These are phyloP conservation scores for Arachis stenosperma DNA, from an alignment of 306 rosid genomes.

Conservation along the genomic window DNA sequence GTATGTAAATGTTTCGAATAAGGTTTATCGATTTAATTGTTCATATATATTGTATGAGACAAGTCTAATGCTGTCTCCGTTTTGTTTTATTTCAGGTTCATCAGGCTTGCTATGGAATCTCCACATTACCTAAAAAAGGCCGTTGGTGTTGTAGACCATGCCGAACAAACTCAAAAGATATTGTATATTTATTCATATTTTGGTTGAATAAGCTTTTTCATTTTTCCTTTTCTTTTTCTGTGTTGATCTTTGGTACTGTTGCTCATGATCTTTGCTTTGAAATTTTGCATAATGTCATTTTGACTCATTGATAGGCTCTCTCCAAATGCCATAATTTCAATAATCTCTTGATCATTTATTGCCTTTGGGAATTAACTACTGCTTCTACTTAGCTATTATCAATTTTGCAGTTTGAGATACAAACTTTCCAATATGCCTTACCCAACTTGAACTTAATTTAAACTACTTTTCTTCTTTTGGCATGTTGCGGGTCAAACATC, in stretches of 20 bases:
- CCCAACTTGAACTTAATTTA: not conserved
- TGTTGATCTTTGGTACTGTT: constrained; percentile 5
- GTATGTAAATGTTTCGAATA: constrained; percentile 45
- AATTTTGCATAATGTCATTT: constrained; percentile 1
- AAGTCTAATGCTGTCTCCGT: constrained; percentile 14
- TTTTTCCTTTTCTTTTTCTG: constrained; percentile 9
- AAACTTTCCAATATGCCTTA: not conserved
- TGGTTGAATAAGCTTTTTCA: not conserved
- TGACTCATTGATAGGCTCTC: not conserved
- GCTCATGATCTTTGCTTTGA: not conserved
- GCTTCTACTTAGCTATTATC: constrained; percentile 4
- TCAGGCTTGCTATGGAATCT: constrained; percentile 72
- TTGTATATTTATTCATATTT: constrained; percentile 40
- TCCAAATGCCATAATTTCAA: constrained; percentile 3
- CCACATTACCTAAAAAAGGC: constrained; percentile 61
- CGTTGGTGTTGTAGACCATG: constrained; percentile 74
- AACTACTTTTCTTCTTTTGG: constrained; percentile 1
- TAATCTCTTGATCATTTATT: constrained; percentile 1
- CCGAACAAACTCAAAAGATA: constrained; percentile 54
- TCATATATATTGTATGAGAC: constrained; percentile 25
- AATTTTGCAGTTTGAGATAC: constrained; percentile 7
- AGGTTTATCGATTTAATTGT: constrained; percentile 33
- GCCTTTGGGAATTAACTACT: not conserved
- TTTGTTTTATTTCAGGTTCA: constrained; percentile 58
- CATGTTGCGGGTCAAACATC: constrained; percentile 20